These are phyloP conservation scores for Pythium oligandrum DNA, from an alignment of 352 stramenopile genomes.

Conservation along the genomic window DNA sequence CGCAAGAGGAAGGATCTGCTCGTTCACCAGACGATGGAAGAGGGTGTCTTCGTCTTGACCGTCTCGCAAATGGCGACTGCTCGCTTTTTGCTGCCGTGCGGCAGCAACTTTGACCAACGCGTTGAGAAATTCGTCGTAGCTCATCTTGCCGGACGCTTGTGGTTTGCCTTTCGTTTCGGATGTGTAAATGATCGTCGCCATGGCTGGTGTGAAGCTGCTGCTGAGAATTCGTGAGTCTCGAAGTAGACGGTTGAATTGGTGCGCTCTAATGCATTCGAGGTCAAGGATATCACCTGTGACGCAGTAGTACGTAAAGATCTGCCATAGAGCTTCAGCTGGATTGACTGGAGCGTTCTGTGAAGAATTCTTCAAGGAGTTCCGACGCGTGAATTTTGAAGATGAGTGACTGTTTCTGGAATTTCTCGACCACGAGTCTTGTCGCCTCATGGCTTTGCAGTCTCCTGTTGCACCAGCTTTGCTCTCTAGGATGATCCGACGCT, in stretches of 20 bases:
- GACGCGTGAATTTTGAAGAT: too few relatives aligned
- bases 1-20: constrained; percentile 54
- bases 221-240: constrained; percentile 55
- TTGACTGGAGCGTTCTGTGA: constrained; percentile 5
- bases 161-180: constrained; percentile 69
- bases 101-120: constrained; percentile 64
- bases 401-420: too few relatives aligned
- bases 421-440: too few relatives aligned
- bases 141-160: constrained; percentile 59
- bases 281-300: constrained; percentile 72
- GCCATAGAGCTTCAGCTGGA: constrained; percentile 65
- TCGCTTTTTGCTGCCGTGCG: constrained; percentile 22
- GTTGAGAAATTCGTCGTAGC: constrained; percentile 76
- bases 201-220: constrained; percentile 47
- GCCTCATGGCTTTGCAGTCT: too few relatives aligned
- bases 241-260: constrained; percentile 72
- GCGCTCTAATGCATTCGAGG: constrained; percentile 58
- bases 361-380: too few relatives aligned
- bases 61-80: constrained; percentile 29
- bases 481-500: constrained; percentile 47
- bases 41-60: constrained; percentile 43
- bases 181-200: constrained; percentile 78
- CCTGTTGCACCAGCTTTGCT: constrained; percentile 23
- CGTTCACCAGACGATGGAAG: constrained; percentile 51
- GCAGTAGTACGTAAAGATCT: constrained; percentile 80